Percentiles rank a stretch among this genome's conserved stretches.
phyloP scores from a whole-genome alignment of 2,329 filamentous ascomycete genomes.

The Bipolaris sorokiniana region DNA sequence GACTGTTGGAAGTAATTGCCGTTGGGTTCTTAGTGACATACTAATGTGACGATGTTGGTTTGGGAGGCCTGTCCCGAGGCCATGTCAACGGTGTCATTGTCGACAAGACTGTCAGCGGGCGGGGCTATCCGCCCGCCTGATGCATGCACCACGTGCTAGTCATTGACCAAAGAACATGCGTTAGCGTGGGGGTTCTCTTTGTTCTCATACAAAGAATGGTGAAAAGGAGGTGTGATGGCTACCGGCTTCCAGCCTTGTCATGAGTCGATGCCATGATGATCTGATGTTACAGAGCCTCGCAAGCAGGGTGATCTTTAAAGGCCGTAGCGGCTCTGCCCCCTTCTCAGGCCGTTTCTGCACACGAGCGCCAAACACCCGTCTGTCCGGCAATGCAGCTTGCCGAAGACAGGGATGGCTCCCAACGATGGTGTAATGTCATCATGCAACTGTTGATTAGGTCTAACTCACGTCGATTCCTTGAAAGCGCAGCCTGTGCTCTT shows the following conservation, averaged over 20 bases:
- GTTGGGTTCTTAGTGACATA: neutral
- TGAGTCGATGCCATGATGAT: neutral
- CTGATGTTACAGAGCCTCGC: neutral
- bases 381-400: conserved; percentile 2
- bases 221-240: neutral
- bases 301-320: neutral
- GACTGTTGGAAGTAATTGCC: neutral
- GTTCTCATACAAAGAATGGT: neutral
- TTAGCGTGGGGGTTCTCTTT: conserved; percentile 1
- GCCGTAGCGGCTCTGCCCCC: neutral
- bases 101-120: conserved; percentile 15
- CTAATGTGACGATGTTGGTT: conserved; percentile 7
- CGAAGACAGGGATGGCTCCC: neutral
- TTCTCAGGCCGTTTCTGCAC: neutral
- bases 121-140: conserved; percentile 17
- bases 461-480: too few species aligned
- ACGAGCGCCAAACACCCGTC: neutral
- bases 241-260: neutral
- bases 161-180: conserved; percentile 2
- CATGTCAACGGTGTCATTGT: conserved; percentile 19
- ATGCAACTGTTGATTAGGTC: neutral
- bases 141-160: conserved; percentile 15
- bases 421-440: neutral
- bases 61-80: conserved; percentile 10
- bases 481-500: neutral